Base-by-base conservation (phyloP, 2,329 filamentous ascomycete species). In the Trichophyton schoenleinii region DNA sequence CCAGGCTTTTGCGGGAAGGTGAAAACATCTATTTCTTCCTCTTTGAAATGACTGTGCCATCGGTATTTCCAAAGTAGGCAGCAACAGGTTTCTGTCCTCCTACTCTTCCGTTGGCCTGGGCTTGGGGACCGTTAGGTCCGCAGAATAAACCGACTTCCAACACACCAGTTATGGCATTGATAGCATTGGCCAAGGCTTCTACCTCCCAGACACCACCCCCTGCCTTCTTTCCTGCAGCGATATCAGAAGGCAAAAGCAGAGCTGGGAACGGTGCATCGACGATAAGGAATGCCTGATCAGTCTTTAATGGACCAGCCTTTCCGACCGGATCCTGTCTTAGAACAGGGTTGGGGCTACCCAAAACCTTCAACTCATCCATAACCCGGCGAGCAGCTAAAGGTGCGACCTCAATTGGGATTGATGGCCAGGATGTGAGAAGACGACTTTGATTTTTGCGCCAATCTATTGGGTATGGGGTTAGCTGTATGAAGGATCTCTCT, bases 21-120 rank as follows among this genome's bases (percentile, higher is more conserved):
- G 15, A 3, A 55, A 55, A 36, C n/a, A 5, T 36, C 49, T 55
- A 55, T 7, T 34, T 38, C 8, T 28, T 28, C 55, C 36, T 41
- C 55, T 58, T 58, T n/a, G 55, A 41, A 42, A 85, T 76, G 13
- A 88, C 86, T 9, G 78, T 79, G 2, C 88, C 88, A 70, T 89
- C 88, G 52, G 87, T 83, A 84, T 94, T 88, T 41, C 94, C 94
- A 75, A 97, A 99, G 77, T 97, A 99, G 25, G 90, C 91, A 31
- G 91, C 91, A 11, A 96, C 82, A 0, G 94, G 94, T 77, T 92
- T 95, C 77, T 96, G 90, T 0, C 89, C 91, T 57, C 88, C 87
- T 57, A 84, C 75, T 60, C 80, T 78, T 65, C 84, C 80, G 62
- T 81, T 78, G 60, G 81, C 78, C 48, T 81, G 82, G 63, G 84